Evolutionary conservation across 345 rosid species (phyloP).

Genomic region (Physaria fendleri): DNA sequence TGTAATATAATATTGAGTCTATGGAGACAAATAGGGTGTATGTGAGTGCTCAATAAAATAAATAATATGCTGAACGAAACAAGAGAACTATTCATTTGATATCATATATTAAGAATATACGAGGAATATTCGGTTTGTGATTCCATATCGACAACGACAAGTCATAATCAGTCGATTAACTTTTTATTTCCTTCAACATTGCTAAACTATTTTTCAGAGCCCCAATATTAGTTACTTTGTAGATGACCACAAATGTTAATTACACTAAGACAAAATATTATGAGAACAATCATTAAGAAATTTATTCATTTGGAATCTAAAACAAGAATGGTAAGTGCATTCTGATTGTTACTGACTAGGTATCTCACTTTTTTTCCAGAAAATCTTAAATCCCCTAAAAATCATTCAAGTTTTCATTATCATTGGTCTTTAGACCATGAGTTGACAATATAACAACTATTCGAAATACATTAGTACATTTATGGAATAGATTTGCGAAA

Average conservation of each 20-base stretch:
- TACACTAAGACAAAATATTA: neutral
- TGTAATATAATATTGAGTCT: neutral
- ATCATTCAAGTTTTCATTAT: too few relatives aligned
- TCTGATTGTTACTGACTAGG: neutral
- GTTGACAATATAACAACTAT: too few relatives aligned
- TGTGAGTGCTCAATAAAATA: neutral
- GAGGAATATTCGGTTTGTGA: constrained; percentile 21
- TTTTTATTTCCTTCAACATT: neutral
- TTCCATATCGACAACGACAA: neutral
- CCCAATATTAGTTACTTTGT: neutral
- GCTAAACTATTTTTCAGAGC: neutral
- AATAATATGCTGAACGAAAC: constrained; percentile 17
- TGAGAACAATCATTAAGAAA: neutral
- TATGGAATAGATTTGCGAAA: too few relatives aligned
- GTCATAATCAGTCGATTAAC: constrained; percentile 7
- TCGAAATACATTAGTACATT: too few relatives aligned
- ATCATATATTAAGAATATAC: neutral
- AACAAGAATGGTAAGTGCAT: neutral
- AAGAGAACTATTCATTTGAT: neutral
- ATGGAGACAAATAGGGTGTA: neutral
- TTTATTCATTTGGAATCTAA: neutral
- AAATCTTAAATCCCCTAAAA: too few relatives aligned
- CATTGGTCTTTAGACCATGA: too few relatives aligned
- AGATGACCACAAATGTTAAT: neutral
- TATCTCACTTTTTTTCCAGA: too few relatives aligned